A percentile compares a stretch with the other conserved stretches of the same genome.
Evolutionary conservation across 2,329 filamentous ascomycete species (phyloP).

Genomic region (Fusarium piperis): DNA sequence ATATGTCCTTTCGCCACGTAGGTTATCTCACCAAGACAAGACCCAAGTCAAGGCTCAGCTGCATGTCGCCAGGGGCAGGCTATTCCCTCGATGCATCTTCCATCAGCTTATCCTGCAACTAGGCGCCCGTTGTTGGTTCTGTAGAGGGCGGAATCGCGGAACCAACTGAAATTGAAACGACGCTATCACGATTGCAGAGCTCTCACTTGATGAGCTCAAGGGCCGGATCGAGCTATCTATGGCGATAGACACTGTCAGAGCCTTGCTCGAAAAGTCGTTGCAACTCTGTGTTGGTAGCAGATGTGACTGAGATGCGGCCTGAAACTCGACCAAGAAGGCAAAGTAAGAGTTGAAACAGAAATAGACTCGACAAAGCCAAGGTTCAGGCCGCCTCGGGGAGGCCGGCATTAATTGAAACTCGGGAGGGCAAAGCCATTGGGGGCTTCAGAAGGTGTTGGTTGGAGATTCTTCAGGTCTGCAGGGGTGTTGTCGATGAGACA

Average conservation of each 20-base stretch:
- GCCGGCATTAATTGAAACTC: constrained; percentile 17
- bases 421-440: constrained; percentile 26
- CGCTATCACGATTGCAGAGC: neutral
- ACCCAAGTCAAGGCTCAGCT: neutral
- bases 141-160: neutral
- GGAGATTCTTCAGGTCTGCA: constrained; percentile 24
- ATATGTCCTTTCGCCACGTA: neutral
- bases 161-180: neutral
- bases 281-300: constrained; percentile 7
- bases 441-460: constrained; percentile 51
- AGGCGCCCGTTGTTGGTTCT: constrained; percentile 17
- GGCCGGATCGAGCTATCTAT: neutral
- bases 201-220: neutral
- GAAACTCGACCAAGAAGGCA: constrained; percentile 44
- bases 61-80: neutral
- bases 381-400: neutral
- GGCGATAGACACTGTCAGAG: neutral
- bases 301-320: neutral
- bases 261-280: neutral
- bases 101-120: constrained; percentile 9
- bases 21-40: neutral
- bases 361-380: neutral
- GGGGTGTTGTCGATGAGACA: neutral
- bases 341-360: neutral
- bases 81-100: neutral